Evolutionary conservation across 805 yeast genomes (phyloP).

Genomic region (Metschnikowia lochheadii): DNA sequence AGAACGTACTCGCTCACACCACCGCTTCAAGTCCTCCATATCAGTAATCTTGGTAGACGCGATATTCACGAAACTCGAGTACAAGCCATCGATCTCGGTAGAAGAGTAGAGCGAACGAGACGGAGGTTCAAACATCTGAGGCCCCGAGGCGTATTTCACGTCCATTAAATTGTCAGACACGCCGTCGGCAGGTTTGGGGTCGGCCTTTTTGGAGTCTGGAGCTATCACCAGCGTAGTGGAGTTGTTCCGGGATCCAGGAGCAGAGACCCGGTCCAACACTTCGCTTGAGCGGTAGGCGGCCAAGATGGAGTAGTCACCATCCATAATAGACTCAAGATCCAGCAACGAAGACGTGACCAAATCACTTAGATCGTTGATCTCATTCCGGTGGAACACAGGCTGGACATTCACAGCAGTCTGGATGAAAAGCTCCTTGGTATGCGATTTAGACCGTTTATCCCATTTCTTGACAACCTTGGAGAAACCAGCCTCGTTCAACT

Average conservation of each 20-base stretch:
- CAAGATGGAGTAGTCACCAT: constrained; percentile 39
- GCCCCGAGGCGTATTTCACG: neutral
- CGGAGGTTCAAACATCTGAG: constrained; percentile 1
- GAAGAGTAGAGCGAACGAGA: constrained; percentile 28
- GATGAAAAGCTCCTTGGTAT: constrained; percentile 86
- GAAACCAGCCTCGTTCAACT: constrained; percentile 92
- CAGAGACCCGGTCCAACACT: neutral
- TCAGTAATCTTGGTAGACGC: constrained; percentile 43
- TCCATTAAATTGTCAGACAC: constrained; percentile 1
- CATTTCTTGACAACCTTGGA: constrained; percentile 94
- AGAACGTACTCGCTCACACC: constrained; percentile 36
- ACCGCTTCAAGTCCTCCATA: constrained; percentile 29
- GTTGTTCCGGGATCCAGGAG: neutral
- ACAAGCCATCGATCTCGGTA: constrained; percentile 61
- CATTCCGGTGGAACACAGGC: constrained; percentile 90
- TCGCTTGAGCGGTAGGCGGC: constrained; percentile 12
- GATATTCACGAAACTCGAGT: constrained; percentile 61
- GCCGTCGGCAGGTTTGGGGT: neutral
- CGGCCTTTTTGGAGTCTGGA: constrained; percentile 5
- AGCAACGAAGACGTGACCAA: constrained; percentile 59
- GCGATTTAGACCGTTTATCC: constrained; percentile 95
- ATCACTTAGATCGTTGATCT: constrained; percentile 81
- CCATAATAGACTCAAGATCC: constrained; percentile 63
- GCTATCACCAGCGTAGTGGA: constrained; percentile 7
- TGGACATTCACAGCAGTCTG: constrained; percentile 93